Base-by-base conservation (phyloP, 2,329 filamentous ascomycete species). In the Alternaria gansuensis region DNA sequence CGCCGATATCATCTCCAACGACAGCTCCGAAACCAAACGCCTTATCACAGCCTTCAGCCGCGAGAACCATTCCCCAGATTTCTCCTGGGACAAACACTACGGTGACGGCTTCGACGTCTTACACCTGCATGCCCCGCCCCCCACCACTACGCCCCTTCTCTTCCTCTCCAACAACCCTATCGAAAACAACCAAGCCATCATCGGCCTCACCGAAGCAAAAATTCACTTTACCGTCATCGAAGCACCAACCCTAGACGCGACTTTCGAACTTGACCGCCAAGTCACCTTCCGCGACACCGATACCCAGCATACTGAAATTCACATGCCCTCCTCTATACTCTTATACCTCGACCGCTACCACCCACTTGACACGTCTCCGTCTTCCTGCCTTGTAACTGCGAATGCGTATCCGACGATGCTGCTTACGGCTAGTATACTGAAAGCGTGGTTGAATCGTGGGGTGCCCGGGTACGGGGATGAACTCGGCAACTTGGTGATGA, bases 101-200 rank as follows among this genome's bases (percentile, higher is more conserved):
- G 93, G 93, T 0, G 67, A 72, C 0, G 95, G 95, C 0, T 97
- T 93, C 64, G 91, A 99, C 71, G 92, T 97, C 5, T 78, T 95
- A 57, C 89, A 95, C 69, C 72, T 85, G 44, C 64, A 74, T 5
- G 6, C 41, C 4, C 41, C 57, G 21, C 66, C 75, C 1, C 65
- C 72, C 0, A 53, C 64, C 6, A 74, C 78, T 31, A 52, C 66
- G 5, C 78, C 79, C 7, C 75, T 79, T 31, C 64, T 82, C 6
- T 80, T 80, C 45, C 69, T 75, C 1, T 70, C 70, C 3, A 69
- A 71, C 40, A 70, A 75, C 24, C 37, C 49, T 2, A 65, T 75
- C 0, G 68, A 75, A 17, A 76, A 72, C 13, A 58, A 67, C 2
- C 74, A 75, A 44, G 70, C 80, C 5, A 65, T 68, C 43, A 69